Evolutionary conservation across 208 protist species (phyloP).

Genomic region (Wallacemonas sp.): DNA sequence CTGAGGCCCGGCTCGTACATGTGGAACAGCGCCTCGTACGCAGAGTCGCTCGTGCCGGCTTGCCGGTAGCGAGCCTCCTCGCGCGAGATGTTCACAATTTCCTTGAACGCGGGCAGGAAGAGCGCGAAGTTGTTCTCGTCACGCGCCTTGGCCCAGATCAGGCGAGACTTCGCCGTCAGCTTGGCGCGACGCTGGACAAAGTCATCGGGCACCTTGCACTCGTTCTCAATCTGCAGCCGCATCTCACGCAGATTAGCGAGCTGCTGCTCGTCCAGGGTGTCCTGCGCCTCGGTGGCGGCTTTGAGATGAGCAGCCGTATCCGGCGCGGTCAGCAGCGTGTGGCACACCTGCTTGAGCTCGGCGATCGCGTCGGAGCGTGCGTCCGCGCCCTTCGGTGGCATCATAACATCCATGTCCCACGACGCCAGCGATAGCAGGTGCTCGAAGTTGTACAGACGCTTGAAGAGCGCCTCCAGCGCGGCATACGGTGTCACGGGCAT

Average conservation of each 20-base stretch:
- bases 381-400: slow-evolving; percentile 36
- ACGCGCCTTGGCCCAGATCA: slow-evolving; percentile 30
- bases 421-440: slow-evolving; percentile 23
- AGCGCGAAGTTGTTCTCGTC: slow-evolving; percentile 34
- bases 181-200: slow-evolving; percentile 32
- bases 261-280: slow-evolving; percentile 25
- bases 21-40: slow-evolving; percentile 55
- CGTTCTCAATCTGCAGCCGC: slow-evolving; percentile 10
- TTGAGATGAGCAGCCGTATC: slow-evolving; percentile 12
- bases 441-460: slow-evolving; percentile 28
- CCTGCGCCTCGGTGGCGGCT: slow-evolving; percentile 11
- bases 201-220: slow-evolving; percentile 19
- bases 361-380: slow-evolving; percentile 28
- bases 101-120: slow-evolving; percentile 36
- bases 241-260: slow-evolving; percentile 46
- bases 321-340: slow-evolving; percentile 22
- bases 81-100: slow-evolving; percentile 30
- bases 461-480: slow-evolving; percentile 34
- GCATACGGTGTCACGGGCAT: slow-evolving; percentile 20
- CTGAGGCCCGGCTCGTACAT: slow-evolving; percentile 59
- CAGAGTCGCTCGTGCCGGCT: slow-evolving; percentile 16
- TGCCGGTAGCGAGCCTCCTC: slow-evolving; percentile 32
- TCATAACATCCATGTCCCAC: slow-evolving; percentile 48
- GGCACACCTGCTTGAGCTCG: slow-evolving; percentile 21
- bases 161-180: slow-evolving; percentile 23